Evolutionary conservation across 164 flowering plant genomes (phyloP).

Genomic region (Tinospora cordifolia): DNA sequence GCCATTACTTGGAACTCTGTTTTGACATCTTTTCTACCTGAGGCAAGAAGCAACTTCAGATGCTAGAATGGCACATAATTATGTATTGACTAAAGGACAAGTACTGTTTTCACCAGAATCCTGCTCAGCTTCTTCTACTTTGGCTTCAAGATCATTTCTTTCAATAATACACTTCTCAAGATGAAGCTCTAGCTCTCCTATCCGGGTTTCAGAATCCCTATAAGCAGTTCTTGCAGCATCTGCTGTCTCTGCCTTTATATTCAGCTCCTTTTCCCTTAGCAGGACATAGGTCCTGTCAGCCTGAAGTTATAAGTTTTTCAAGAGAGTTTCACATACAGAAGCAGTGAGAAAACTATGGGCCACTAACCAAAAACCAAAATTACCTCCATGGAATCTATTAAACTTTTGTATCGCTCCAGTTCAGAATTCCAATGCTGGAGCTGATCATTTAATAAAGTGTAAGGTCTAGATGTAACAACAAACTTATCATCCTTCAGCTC

Average conservation of each 20-base stretch:
- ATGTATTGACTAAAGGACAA: background rate
- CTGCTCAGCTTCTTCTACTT: conserved; percentile 82
- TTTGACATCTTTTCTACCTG: conserved; percentile 83
- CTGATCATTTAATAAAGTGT: conserved; percentile 61
- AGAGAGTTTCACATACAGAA: background rate
- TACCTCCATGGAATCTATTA: conserved; percentile 75
- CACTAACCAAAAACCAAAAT: conserved; percentile 13
- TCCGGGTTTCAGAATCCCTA: conserved; percentile 39
- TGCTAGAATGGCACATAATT: conserved; percentile 10
- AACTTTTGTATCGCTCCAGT: conserved; percentile 50
- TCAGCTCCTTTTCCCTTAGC: conserved; percentile 78
- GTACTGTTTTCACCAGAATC: conserved; percentile 55
- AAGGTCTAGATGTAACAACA: conserved; percentile 59
- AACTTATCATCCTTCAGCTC: conserved; percentile 72
- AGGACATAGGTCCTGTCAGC: conserved; percentile 59
- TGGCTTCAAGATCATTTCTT: conserved; percentile 73
- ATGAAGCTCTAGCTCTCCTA: conserved; percentile 64
- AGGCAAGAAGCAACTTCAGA: conserved; percentile 18
- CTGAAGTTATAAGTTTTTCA: conserved; percentile 35
- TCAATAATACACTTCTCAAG: conserved; percentile 52
- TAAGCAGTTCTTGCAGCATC: conserved; percentile 45
- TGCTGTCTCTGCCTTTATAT: conserved; percentile 43
- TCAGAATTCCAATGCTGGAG: conserved; percentile 77
- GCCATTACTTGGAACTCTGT: conserved; percentile 83
- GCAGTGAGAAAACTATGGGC: conserved; percentile 7